Evolutionary conservation across 768 basidiomycete species (phyloP).

Genomic region (Tylopilus rubrobrunneus): DNA sequence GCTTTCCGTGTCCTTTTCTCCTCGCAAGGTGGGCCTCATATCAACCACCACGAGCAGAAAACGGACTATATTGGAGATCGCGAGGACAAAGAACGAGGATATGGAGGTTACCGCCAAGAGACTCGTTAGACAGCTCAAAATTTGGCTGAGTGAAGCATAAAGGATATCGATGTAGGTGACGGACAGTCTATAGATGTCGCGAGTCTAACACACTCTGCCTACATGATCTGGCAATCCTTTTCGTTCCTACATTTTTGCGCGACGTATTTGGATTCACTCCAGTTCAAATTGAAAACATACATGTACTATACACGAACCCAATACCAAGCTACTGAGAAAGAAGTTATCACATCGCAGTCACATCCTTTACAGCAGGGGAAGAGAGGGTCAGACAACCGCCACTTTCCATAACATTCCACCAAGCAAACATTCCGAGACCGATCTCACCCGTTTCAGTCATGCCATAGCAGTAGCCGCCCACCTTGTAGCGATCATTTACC

Average conservation of each 20-base stretch:
- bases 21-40: conserved; percentile 38
- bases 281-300: background rate
- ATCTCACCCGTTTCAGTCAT: too few species aligned
- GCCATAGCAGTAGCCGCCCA: too few species aligned
- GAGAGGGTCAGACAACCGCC: too few species aligned
- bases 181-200: background rate
- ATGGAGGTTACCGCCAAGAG: conserved; percentile 53
- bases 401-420: too few species aligned
- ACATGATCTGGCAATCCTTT: background rate
- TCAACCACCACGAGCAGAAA: conserved; percentile 33
- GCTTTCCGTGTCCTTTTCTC: conserved; percentile 40
- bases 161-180: background rate
- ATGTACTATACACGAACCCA: too few species aligned
- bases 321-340: too few species aligned
- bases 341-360: too few species aligned
- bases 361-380: too few species aligned
- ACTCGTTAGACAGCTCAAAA: conserved; percentile 46
- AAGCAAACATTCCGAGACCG: too few species aligned
- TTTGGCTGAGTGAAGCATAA: conserved; percentile 34
- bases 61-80: conserved; percentile 53
- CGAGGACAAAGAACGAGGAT: conserved; percentile 47
- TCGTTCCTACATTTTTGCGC: background rate
- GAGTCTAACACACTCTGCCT: background rate
- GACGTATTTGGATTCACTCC: background rate
- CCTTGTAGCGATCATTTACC: background rate